A percentile compares a stretch with the other conserved stretches of the same genome.
Evolutionary conservation across 345 rosid genomes (phyloP).

Genomic region (Eucalyptus regnans): DNA sequence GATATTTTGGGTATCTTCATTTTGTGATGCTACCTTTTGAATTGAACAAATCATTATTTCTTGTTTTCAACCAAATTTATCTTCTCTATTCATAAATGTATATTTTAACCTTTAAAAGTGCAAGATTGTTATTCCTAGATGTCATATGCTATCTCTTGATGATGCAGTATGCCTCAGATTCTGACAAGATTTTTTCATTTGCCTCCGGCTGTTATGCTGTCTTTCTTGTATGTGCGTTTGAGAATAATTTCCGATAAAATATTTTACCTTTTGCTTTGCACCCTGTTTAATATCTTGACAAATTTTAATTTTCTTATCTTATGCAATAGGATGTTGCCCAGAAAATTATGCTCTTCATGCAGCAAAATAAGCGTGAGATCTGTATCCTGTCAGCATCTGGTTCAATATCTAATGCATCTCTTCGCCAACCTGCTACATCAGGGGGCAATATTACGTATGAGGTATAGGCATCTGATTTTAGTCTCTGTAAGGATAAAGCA

Average conservation of each 20-base stretch:
- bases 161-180: not conserved
- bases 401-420: conserved; percentile 62
- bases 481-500: not conserved
- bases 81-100: not conserved
- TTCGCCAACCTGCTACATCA: conserved; percentile 71
- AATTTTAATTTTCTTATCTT: not conserved
- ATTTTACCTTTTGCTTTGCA: not conserved
- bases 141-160: not conserved
- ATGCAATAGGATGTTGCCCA: conserved; percentile 67
- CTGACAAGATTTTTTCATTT: not conserved
- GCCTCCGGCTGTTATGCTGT: not conserved
- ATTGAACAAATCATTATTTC: not conserved
- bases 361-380: conserved; percentile 70
- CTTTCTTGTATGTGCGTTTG: not conserved
- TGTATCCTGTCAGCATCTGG: conserved; percentile 91
- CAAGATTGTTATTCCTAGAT: not conserved
- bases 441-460: conserved; percentile 74
- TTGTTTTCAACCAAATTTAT: not conserved
- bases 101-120: not conserved
- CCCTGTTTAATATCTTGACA: not conserved
- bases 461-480: conserved; percentile 17
- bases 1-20: not conserved
- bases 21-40: not conserved
- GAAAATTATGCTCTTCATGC: conserved; percentile 55
- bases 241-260: not conserved